Conservation (phyloP, 495 filamentous ascomycete species). For the Poronia punctata region DNA sequence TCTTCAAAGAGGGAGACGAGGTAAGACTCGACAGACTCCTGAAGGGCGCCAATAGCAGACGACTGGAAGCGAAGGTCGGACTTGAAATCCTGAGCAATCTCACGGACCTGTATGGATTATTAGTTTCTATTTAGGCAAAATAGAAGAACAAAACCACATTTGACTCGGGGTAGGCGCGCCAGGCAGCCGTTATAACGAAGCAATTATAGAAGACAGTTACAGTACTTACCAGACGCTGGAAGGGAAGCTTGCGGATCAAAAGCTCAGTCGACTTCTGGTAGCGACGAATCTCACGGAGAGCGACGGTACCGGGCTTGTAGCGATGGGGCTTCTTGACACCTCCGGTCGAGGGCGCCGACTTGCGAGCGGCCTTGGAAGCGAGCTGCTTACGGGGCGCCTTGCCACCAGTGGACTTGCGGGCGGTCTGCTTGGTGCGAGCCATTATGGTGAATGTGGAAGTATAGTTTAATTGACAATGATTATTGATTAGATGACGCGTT, state of each 20-base stretch:
- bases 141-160: too few species aligned
- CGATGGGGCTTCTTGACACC: constrained; percentile 99
- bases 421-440: constrained; percentile 99
- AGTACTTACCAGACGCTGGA: constrained; percentile 95
- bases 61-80: constrained; percentile 99
- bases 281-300: constrained; percentile 99
- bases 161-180: not conserved
- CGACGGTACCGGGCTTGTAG: constrained; percentile 99
- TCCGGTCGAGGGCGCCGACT: constrained; percentile 51
- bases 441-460: constrained; percentile 51
- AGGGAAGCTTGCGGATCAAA: constrained; percentile 99
- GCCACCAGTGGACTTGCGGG: constrained; percentile 99
- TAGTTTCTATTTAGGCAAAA: constrained; percentile 17
- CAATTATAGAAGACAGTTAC: constrained; percentile 5
- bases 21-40: constrained; percentile 99
- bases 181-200: not conserved
- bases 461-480: constrained; percentile 43
- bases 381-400: constrained; percentile 99
- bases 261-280: constrained; percentile 99
- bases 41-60: constrained; percentile 98
- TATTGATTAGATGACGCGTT: constrained; percentile 33
- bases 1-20: constrained; percentile 99
- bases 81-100: constrained; percentile 99
- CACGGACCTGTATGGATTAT: constrained; percentile 59
- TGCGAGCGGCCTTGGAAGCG: constrained; percentile 48